Base-by-base conservation (phyloP, 73 alveolate species). In the Stentor roeselii region DNA sequence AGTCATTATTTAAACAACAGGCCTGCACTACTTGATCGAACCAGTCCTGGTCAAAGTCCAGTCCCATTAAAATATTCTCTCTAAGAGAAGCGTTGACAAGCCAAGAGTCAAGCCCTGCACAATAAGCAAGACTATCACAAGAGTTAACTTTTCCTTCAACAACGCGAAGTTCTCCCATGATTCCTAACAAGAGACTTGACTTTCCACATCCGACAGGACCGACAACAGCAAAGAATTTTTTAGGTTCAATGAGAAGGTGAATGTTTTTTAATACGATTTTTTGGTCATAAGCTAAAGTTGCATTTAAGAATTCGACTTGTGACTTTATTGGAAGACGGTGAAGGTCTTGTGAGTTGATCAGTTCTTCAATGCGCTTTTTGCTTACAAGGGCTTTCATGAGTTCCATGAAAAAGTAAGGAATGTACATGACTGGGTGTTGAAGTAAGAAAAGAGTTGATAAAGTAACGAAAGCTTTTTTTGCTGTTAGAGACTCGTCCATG, bases 21-120 rank as follows among this genome's bases (percentile, higher is more conserved):
- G 95, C 85, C 32, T 86, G 59, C 27, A 95, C 82, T 15, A 93
- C 89, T 83, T 93, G 60, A 42, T 76, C 34, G 89, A 90, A 95
- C 84, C 90, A 91, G 58, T 90, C 84, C 42, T 91, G 88, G 85
- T 92, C 96, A 82, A 77, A 93, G 37, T 82, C 88, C 41, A 84
- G 84, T 37, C 96, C 96, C 83, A 95, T 91, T 40, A 92, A 60
- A 82, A 95, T 95, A 83, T 95, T 95, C 60, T 94, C 97, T 88
- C 96, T 94, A 39, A 95, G 84, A 21, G 97, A 87, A 78, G 87
- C 94, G 82, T 93, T 95, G 37, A 87, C 80, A 42, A 95, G 88
- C 98, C 98, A 95, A n/a, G 97, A 95, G 41, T 93, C 92, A 35
- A 67, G 41, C 21, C 88, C 89, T 30, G 95, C 86, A 0, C 87